phyloP scores from a whole-genome alignment of 176 grass and related monocot species.

The Dactylis glomerata region DNA sequence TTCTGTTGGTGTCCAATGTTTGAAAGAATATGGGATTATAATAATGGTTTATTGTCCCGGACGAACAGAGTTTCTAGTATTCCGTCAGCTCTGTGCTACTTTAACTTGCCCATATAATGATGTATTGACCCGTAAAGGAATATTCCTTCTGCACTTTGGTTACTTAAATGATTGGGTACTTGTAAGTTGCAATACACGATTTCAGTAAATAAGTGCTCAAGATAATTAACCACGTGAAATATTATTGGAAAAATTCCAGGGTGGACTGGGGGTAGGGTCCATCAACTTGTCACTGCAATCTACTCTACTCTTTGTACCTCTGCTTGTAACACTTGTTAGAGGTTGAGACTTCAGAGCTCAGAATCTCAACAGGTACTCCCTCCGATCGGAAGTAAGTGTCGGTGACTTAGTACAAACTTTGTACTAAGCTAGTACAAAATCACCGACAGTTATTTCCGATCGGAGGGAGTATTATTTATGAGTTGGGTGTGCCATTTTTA shows the following conservation, averaged over 20 bases:
- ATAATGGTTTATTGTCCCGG: neutral
- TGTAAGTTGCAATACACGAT: neutral
- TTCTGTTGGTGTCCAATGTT: neutral
- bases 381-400: no score
- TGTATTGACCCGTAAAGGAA: neutral
- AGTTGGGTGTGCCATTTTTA: neutral
- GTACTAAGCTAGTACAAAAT: no score
- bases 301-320: neutral
- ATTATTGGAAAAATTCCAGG: neutral
- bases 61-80: slow-evolving; percentile 9
- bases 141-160: neutral
- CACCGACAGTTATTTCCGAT: no score
- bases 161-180: neutral
- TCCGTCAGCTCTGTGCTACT: neutral
- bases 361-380: neutral
- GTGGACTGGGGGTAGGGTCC: neutral
- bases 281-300: neutral
- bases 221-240: neutral
- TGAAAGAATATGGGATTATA: neutral
- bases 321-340: neutral
- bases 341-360: neutral
- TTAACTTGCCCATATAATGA: neutral
- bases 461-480: neutral
- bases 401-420: no score
- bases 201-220: neutral